These are phyloP conservation scores for Articulospora tetracladia DNA, from an alignment of 495 filamentous ascomycete genomes.

Conservation along the genomic window DNA sequence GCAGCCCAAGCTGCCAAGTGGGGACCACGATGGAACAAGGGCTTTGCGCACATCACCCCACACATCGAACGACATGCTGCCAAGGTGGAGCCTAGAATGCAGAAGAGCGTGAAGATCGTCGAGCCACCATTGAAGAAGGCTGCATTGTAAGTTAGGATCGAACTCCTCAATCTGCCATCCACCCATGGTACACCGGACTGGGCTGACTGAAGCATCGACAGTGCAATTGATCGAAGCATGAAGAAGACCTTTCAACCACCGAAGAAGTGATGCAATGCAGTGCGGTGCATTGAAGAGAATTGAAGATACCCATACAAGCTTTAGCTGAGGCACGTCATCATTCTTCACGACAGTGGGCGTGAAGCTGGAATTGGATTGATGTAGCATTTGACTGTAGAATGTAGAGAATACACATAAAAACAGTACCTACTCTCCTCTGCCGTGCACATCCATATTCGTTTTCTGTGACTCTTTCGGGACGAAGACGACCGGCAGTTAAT, in stretches of 20 bases:
- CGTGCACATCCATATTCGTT: too few species aligned
- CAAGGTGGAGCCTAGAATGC: slow-evolving; percentile 4
- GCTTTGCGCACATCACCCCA: slow-evolving; percentile 9
- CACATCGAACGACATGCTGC: not conserved
- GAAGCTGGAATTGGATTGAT: too few species aligned
- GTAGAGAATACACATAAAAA: not conserved
- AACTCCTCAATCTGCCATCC: not conserved
- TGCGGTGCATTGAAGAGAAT: not conserved
- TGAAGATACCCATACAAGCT: not conserved
- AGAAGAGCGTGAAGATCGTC: slow-evolving; percentile 10
- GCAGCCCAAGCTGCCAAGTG: slow-evolving; percentile 19
- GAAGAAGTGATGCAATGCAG: not conserved
- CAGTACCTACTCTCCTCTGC: too few species aligned
- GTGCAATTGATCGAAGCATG: slow-evolving; percentile 11
- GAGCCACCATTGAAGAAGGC: slow-evolving; percentile 21
- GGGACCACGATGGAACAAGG: slow-evolving; percentile 19
- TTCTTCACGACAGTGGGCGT: too few species aligned
- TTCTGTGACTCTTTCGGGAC: too few species aligned
- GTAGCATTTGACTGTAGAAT: too few species aligned
- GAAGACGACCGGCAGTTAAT: too few species aligned
- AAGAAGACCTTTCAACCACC: not conserved
- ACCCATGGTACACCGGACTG: too few species aligned
- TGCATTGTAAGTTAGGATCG: slow-evolving; percentile 13
- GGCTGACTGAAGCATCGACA: not conserved
- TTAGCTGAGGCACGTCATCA: not conserved